Percentiles rank a stretch among this genome's conserved stretches.
phyloP scores from a whole-genome alignment of 768 basidiomycete species.

The Chalciporus pseudorubinellus region DNA sequence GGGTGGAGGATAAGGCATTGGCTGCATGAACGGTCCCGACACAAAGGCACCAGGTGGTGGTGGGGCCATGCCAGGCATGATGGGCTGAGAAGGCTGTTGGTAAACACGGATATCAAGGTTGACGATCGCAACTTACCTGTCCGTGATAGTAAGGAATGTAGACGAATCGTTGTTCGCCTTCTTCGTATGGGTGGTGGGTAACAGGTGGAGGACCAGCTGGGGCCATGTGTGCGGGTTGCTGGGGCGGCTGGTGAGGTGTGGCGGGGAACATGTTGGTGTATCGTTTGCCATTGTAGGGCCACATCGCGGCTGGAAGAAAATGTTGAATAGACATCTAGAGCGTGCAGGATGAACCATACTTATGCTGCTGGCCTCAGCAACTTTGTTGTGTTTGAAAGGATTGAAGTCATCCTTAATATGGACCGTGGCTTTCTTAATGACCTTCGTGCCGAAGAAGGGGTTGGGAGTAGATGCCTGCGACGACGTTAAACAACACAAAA shows the following conservation, averaged over 20 bases:
- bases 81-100: conserved; percentile 44
- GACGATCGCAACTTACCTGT: conserved; percentile 44
- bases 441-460: conserved; percentile 86
- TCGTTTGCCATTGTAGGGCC: conserved; percentile 91
- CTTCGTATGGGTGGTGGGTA: conserved; percentile 76
- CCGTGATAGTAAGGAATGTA: conserved; percentile 84
- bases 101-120: conserved; percentile 3
- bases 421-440: conserved; percentile 72
- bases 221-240: conserved; percentile 63
- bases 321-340: conserved; percentile 1
- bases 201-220: conserved; percentile 68
- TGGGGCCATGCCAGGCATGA: conserved; percentile 84
- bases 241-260: conserved; percentile 55
- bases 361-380: conserved; percentile 69
- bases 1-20: conserved; percentile 76
- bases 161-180: conserved; percentile 68
- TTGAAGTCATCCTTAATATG: conserved; percentile 97
- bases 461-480: conserved; percentile 53
- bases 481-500: conserved; percentile 9
- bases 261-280: conserved; percentile 77
- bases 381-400: conserved; percentile 87
- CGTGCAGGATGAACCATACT: conserved; percentile 46
- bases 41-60: conserved; percentile 80
- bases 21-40: conserved; percentile 79
- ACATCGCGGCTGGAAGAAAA: conserved; percentile 54